Evolutionary conservation across 2,329 filamentous ascomycete genomes (phyloP).

Genomic region (Harringtonia lauricola): DNA sequence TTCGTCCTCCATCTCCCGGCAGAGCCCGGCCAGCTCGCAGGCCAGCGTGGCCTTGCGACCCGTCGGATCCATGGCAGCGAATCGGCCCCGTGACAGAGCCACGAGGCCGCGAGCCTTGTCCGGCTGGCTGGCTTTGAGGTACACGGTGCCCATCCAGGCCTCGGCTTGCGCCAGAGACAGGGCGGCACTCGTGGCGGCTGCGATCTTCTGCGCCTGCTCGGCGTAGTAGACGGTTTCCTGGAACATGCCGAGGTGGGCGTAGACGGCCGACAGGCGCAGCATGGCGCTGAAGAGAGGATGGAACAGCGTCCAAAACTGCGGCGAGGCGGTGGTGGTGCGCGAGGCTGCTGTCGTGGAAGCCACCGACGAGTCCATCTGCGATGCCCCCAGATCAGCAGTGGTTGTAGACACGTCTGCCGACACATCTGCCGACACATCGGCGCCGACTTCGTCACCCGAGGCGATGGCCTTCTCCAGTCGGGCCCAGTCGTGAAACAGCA

Average conservation of each 20-base stretch:
- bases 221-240: constrained; percentile 82
- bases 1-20: constrained; percentile 34
- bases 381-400: background rate
- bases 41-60: constrained; percentile 34
- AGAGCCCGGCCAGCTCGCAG: constrained; percentile 45
- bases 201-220: constrained; percentile 72
- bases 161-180: constrained; percentile 44
- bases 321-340: constrained; percentile 17
- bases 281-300: constrained; percentile 62
- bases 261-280: constrained; percentile 64
- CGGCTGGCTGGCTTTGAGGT: constrained; percentile 45
- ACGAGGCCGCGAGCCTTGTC: constrained; percentile 46
- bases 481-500: constrained; percentile 44
- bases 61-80: constrained; percentile 34
- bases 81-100: constrained; percentile 38
- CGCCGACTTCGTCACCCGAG: constrained; percentile 7
- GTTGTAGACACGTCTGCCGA: background rate
- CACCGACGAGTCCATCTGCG: background rate
- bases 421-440: background rate
- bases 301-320: constrained; percentile 71
- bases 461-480: constrained; percentile 31
- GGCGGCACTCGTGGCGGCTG: constrained; percentile 53
- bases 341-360: background rate
- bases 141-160: constrained; percentile 43
- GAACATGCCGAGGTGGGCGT: constrained; percentile 75